Base-by-base conservation (phyloP, 768 basidiomycete genomes). In the Ramaria rubella region DNA sequence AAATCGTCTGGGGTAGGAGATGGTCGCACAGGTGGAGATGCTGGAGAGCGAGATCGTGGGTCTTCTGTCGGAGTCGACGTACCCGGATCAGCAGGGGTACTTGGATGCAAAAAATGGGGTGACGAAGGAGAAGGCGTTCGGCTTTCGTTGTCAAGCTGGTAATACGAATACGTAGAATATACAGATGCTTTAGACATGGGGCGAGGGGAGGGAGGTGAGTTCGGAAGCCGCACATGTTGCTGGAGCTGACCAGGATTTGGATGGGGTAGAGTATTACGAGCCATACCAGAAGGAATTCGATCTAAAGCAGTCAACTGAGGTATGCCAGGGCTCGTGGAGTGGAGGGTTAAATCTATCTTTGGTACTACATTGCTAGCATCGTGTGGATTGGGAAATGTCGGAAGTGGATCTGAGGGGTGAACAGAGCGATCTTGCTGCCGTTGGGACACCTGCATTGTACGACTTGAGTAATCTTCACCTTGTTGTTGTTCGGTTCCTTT, bases 131-230 rank as follows among this genome's bases (percentile, higher is more conserved):
- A 56, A 34, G 55, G 30, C 11, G 55, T 34, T 15, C 44, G 26
- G 33, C 43, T 56, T 19, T 14, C 61, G 48, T 72, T 73, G 40
- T 82, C 80, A 40, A 81, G 69, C 49, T 78, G 78, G 58, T 87
- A 87, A 64, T 78, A 86, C 4, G 86, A 87, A 63, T 87, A 86
- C 14, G 70, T 67, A 19, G 84, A 85, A 68, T 86, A 87, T 17
- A 85, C 57, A 59, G 72, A 73, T 29, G 68, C 64, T 9, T 75
- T 68, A 1, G 77, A 76, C 26, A 60, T 67, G 19, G 69, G 60
- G 59, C 67, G 14, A 74, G 73, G 8, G 72, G 70, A 49, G 68
- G 68, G n/a, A 67, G 58, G n/a, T 63, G 58, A 26, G 71, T 68
- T 46, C 59, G 55, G 34, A 61, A 56, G 45, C 57, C 58, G 55